Percentiles rank a stretch among this genome's conserved stretches.
Conservation (phyloP, 305 asterid genomes). For the Fraxinus greggii region DNA sequence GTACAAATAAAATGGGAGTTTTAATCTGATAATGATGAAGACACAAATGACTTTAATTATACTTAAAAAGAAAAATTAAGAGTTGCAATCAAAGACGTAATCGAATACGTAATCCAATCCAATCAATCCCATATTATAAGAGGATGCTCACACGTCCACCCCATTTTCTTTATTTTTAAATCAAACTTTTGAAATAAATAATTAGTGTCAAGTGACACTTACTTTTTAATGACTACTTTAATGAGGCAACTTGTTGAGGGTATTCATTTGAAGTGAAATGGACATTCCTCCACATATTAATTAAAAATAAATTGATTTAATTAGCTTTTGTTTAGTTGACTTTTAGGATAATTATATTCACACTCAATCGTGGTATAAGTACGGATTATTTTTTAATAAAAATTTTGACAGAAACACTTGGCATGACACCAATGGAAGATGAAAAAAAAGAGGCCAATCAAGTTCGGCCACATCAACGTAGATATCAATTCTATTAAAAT, state of each 20-base stretch:
- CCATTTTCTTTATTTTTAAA: constrained; percentile 12
- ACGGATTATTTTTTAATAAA: too few species aligned
- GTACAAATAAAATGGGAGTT: constrained; percentile 15
- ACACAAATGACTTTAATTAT: not conserved
- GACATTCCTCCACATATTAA: not conserved
- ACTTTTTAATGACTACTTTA: not conserved
- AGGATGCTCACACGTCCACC: constrained; percentile 15
- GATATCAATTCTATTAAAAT: too few species aligned
- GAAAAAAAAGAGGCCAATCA: too few species aligned
- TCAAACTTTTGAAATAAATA: not conserved
- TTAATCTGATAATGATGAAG: constrained; percentile 7
- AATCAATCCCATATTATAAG: not conserved
- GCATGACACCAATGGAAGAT: too few species aligned
- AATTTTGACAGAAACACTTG: too few species aligned
- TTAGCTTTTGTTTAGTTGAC: not conserved
- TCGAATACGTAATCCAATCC: constrained; percentile 19
- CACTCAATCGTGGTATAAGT: too few species aligned
- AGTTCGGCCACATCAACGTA: too few species aligned
- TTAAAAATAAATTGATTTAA: not conserved
- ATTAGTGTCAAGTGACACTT: not conserved
- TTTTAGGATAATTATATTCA: too few species aligned
- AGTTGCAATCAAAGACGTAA: constrained; percentile 15
- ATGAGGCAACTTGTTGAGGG: constrained; percentile 15
- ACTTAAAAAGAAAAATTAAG: not conserved
- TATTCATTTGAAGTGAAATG: not conserved